Evolutionary conservation across 2,329 filamentous ascomycete genomes (phyloP), one percentile per base, ranked within the genome.

Genomic region (Sporothrix schenckii): DNA sequence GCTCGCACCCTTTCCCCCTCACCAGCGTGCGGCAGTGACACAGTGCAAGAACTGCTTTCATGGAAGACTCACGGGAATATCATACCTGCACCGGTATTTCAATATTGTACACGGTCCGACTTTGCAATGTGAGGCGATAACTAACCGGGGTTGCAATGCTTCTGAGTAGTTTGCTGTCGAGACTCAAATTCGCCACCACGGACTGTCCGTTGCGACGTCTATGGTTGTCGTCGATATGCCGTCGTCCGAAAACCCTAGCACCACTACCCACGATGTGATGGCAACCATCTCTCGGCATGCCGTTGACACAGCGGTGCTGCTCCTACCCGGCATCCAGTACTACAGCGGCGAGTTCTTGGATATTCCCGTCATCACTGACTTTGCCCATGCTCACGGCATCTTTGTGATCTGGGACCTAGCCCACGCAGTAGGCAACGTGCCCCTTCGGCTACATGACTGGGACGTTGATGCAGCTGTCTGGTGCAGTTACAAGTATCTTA

Each of bases 401-500:
- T 89, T 89, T 0, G 84, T 86, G 0, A 83, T 83, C 0, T 91
- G 89, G 89, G 88, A 91, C 72, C 77, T 86, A 14, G 88, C 88
- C 1, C 79, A 80, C 63, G 88, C 93, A 0, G 92, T 87, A 24
- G 93, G 93, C 39, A 97, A 97, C 76, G 91, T 96, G 3, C 89
- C 91, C 49, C 80, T 97, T 16, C 81, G 84, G 70, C 84, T 97
- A 19, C 93, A 97, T 79, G 92, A 94, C 75, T 97, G 93, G 93
- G 86, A 91, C 73, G 92, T 96, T 39, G 93, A 97, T 78, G 97
- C 97, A 75, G 93, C 94, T 11, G 92, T 87, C 69, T 97, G 94
- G 94, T 97, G 94, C 80, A 94, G 89, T n/a, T 97, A 97, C 85
- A 97, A 97, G 81, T 97, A 97, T 81, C 87, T 97, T 78, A 97